These are phyloP conservation scores for Tillandsia leiboldiana DNA, from an alignment of 176 grass and related monocot species.

Conservation along the genomic window DNA sequence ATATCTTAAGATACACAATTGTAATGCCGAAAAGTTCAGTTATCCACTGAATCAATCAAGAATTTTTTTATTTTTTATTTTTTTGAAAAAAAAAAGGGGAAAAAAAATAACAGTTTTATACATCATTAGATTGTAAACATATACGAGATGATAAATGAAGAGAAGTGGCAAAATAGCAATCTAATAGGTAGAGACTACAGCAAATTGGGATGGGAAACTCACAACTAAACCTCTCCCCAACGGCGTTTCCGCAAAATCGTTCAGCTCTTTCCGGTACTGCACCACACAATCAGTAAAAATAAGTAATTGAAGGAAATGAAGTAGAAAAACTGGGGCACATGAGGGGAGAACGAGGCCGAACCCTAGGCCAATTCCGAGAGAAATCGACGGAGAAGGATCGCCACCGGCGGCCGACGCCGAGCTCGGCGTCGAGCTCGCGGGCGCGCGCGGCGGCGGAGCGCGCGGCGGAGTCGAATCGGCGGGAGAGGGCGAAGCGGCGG, in stretches of 20 bases:
- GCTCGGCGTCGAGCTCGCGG: conserved; percentile 64
- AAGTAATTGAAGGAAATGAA: neutral
- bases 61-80: too few species aligned
- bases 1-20: neutral
- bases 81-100: too few species aligned
- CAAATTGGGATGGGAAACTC: conserved; percentile 24
- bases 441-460: conserved; percentile 41
- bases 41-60: neutral
- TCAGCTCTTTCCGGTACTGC: conserved; percentile 73
- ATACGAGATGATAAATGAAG: too few species aligned
- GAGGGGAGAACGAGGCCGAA: conserved; percentile 13
- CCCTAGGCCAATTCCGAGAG: conserved; percentile 87
- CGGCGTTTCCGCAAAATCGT: conserved; percentile 49
- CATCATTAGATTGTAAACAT: too few species aligned
- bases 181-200: too few species aligned
- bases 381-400: conserved; percentile 82
- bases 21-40: neutral
- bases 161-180: too few species aligned
- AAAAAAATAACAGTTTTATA: neutral
- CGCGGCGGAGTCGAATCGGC: conserved; percentile 43
- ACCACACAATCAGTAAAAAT: neutral
- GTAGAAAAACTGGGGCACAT: neutral
- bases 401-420: conserved; percentile 65
- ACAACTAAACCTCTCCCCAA: conserved; percentile 60
- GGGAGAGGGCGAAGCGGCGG: conserved; percentile 37